Conservation (phyloP, 108 stramenopile species). For the Craspedostauros australis region DNA sequence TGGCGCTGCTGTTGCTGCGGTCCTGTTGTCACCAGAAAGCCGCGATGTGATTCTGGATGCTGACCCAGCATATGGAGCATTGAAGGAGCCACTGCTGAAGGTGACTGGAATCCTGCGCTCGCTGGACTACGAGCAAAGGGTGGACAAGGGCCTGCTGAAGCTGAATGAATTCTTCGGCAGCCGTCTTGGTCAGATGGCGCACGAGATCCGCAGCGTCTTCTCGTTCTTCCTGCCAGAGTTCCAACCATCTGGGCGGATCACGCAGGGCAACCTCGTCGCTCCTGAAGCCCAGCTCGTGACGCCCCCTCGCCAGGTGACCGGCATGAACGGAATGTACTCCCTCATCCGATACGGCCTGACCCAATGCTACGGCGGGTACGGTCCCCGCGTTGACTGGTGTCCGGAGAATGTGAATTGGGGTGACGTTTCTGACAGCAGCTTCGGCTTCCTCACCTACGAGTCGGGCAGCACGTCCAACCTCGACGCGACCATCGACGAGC, state of each 20-base stretch:
- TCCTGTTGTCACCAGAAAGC: conserved; percentile 54
- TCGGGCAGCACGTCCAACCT: no score
- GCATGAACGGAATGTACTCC: conserved; percentile 39
- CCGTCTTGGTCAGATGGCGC: conserved; percentile 39
- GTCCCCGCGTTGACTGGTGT: conserved; percentile 30
- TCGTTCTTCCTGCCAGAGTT: conserved; percentile 50
- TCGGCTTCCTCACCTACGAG: not conserved
- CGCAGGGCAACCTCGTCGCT: conserved; percentile 25
- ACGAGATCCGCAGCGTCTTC: conserved; percentile 47
- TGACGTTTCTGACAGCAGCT: conserved; percentile 2
- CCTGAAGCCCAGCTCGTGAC: conserved; percentile 46
- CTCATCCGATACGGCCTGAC: conserved; percentile 39
- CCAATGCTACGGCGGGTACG: conserved; percentile 39
- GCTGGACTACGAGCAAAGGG: conserved; percentile 36
- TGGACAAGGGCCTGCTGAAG: conserved; percentile 3
- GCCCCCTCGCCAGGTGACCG: conserved; percentile 45
- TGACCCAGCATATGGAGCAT: conserved; percentile 55
- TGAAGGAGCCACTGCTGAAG: conserved; percentile 58
- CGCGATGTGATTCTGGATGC: conserved; percentile 24
- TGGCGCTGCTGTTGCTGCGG: conserved; percentile 46
- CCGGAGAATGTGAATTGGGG: conserved; percentile 29
- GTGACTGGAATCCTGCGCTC: conserved; percentile 43
- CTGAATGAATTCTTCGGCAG: conserved; percentile 10
- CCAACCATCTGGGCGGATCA: conserved; percentile 18
- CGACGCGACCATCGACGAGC: conserved; percentile 37